Evolutionary conservation across 2,329 filamentous ascomycete species (phyloP), one percentile per base, ranked within the genome.

Genomic region (Bipolaris gigantea): DNA sequence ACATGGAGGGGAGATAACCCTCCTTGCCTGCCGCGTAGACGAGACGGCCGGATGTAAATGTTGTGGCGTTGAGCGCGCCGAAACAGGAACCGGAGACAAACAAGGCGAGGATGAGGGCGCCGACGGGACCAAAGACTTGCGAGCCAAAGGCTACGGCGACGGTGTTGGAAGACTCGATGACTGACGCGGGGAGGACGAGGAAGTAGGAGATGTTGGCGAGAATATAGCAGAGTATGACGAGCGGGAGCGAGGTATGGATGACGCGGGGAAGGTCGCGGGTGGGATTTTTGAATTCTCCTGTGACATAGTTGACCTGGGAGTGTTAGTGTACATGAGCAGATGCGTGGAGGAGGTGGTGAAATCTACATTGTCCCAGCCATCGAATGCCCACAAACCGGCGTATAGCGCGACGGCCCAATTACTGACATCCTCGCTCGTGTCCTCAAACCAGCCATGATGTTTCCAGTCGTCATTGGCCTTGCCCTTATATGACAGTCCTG

Each of bases 351-450:
- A n/a, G 11, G 32, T 30, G 27, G 19, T 11, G 38, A 39, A 39
- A 48, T 88, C 78, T 77, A 94, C 91, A 74, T 99, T 99, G 72
- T 99, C 94, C 94, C 94, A 99, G 27, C 94, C 94, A 72, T 99
- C 94, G 76, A 94, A 99, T 0, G 94, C 94, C 94, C 94, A 99
- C 5, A 99, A 81, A 8, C 94, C 94, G 15, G 92, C 93, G 73
- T 99, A 99, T 42, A 99, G 77, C 0, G 94, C 94, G 42, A 99
- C 89, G 3, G 94, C 94, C 89, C 92, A 97, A 62, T 87, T 87
- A 42, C 89, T 95, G 46, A 89, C 82, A 71, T 92, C 89, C 13
- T 81, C 85, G 59, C 84, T 90, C 4, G 93, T 97, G 52, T 88
- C 87, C 50, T 91, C 87, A 69, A 97, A 97, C 93, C 94, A 97